Base-by-base conservation (phyloP, 345 rosid genomes). In the Pistacia atlantica region DNA sequence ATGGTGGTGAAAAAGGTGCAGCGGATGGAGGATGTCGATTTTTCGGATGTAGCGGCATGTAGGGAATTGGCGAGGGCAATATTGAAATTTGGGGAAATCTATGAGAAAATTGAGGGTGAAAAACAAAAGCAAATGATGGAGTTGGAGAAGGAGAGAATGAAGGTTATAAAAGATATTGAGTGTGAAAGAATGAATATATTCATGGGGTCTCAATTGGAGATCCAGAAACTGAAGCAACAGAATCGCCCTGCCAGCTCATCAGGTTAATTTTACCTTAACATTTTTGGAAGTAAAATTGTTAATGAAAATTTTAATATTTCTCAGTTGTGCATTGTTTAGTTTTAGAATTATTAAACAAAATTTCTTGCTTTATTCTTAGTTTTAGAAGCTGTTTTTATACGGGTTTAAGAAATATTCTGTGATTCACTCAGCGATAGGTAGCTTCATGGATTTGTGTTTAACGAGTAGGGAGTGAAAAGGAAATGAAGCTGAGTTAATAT, bases 111-210 rank as follows among this genome's bases (percentile, higher is more conserved):
- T 11, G 97, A 92, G 71, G 75, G 90, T 45, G 82, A 81, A 57
- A 92, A 92, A 83, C 87, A 89, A 78, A 79, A 83, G 79, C 89
- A 86, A 78, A 86, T 90, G 93, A 85, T 89, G 79, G 91, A 88
- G 42, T 83, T 92, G 88, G 95, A 92, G 89, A 90, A 84, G 78
- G 92, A 93, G 84, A 87, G 94, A 66, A 87, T 91, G 94, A 86
- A 85, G 84, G 84, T 88, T n/a, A 81, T 89, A 0, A 89, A 86
- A 72, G 94, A 89, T 80, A 78, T 93, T 51, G 96, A 90, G 88
- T 85, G 86, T 75, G 90, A 88, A 68, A 81, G 92, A 62, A 88
- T 93, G 96, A 84, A 89, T 58, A 87, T 93, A 87, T 83, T 93
- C 65, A 85, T 89, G 37, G 94, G 86, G 75, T 83, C 93, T 61